A percentile compares a stretch with the other conserved stretches of the same genome.
These are phyloP conservation scores for Golubevia pallescens DNA, from an alignment of 1,284 basidiomycete genomes.

Conservation along the genomic window DNA sequence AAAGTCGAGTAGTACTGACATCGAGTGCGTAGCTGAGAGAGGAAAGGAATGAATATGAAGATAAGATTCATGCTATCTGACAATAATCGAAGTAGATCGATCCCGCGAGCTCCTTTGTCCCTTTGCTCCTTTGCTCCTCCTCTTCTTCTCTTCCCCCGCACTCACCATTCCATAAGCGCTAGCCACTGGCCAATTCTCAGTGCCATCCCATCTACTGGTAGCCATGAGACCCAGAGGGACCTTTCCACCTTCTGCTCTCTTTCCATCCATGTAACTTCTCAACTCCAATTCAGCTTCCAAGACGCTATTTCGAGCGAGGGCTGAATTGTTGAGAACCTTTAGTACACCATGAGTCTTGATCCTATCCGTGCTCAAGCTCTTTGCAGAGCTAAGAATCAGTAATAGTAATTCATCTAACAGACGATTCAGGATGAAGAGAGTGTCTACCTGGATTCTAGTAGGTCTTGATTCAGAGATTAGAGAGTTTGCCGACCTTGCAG, in stretches of 20 bases:
- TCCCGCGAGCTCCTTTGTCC: neutral
- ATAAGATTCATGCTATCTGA: too few species aligned
- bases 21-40: slow-evolving; percentile 24
- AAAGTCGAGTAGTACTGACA: slow-evolving; percentile 54
- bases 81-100: too few species aligned
- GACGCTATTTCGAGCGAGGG: slow-evolving; percentile 49
- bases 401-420: slow-evolving; percentile 51
- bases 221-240: slow-evolving; percentile 50
- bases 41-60: neutral
- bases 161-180: slow-evolving; percentile 41
- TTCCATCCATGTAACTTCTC: slow-evolving; percentile 42
- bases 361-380: slow-evolving; percentile 43
- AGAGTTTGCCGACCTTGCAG: slow-evolving; percentile 44
- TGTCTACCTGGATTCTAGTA: slow-evolving; percentile 48
- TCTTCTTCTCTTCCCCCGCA: neutral
- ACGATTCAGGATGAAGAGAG: slow-evolving; percentile 38
- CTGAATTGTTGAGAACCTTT: slow-evolving; percentile 38
- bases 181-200: slow-evolving; percentile 40
- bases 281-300: slow-evolving; percentile 55
- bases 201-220: slow-evolving; percentile 47
- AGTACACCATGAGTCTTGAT: slow-evolving; percentile 55
- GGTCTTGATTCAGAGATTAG: slow-evolving; percentile 47
- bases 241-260: slow-evolving; percentile 44
- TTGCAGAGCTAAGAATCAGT: slow-evolving; percentile 39
- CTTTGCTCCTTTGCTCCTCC: neutral